phyloP scores from a whole-genome alignment of 225 moss, liverwort and hornwort genomes.

The Pseudisothecium myosuroides region DNA sequence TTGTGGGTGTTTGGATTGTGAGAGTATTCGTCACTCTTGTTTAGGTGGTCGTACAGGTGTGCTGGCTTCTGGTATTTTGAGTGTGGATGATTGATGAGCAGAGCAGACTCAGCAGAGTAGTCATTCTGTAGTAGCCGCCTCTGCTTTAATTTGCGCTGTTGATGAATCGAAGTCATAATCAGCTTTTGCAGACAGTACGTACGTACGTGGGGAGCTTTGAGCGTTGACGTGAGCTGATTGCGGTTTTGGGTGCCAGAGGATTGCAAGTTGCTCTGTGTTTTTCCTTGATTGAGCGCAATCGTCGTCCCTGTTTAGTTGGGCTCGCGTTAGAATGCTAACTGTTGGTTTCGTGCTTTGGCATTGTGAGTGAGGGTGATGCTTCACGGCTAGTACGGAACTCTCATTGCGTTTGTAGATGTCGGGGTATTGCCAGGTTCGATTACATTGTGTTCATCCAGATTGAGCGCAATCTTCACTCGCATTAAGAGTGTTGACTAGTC shows the following conservation, averaged over 20 bases:
- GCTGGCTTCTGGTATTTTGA: not conserved
- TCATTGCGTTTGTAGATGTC: not conserved
- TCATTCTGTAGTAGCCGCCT: not conserved
- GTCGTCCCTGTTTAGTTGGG: not conserved
- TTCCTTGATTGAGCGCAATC: not conserved
- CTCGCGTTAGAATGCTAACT: not conserved
- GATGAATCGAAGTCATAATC: not conserved
- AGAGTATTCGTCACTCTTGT: too few species aligned
- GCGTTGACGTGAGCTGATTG: not conserved
- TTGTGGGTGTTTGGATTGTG: not conserved
- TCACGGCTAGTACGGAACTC: not conserved
- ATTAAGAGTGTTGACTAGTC: not conserved
- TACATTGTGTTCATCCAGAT: not conserved
- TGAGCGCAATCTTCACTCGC: not conserved
- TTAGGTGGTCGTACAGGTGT: too few species aligned
- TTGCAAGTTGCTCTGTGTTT: not conserved
- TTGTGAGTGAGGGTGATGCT: not conserved
- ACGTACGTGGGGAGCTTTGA: not conserved
- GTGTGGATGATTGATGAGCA: not conserved
- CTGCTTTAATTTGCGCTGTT: not conserved
- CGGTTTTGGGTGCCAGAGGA: not conserved
- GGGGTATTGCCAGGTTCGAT: not conserved
- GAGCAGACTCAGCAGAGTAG: not conserved
- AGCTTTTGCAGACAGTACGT: not conserved
- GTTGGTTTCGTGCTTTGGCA: not conserved